Evolutionary conservation across 257 asterid genomes (phyloP).

Genomic region (Solanum tarijense): DNA sequence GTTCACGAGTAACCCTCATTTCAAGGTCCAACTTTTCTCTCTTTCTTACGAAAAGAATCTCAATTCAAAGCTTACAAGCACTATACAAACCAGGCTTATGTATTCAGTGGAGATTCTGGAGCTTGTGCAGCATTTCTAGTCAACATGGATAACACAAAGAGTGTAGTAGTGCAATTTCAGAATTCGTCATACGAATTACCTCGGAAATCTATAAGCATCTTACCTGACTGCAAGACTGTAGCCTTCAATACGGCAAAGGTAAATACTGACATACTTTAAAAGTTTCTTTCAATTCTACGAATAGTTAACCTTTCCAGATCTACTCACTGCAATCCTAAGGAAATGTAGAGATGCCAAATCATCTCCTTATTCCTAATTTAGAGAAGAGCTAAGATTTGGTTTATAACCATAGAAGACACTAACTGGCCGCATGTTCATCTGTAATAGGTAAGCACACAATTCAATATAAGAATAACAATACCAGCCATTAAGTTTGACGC

Average conservation of each 20-base stretch:
- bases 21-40: not conserved
- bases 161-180: slow-evolving; percentile 34
- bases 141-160: slow-evolving; percentile 23
- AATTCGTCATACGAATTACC: slow-evolving; percentile 41
- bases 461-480: slow-evolving; percentile 34
- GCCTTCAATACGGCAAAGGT: slow-evolving; percentile 82
- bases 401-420: not conserved
- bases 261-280: slow-evolving; percentile 5
- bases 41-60: not conserved
- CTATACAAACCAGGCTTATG: slow-evolving; percentile 39
- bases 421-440: not conserved
- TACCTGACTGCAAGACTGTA: slow-evolving; percentile 67
- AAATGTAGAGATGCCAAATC: not conserved
- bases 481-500: slow-evolving; percentile 33
- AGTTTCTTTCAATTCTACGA: not conserved
- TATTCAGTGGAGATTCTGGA: slow-evolving; percentile 31
- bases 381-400: not conserved
- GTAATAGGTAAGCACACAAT: slow-evolving; percentile 42
- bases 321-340: not conserved
- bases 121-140: slow-evolving; percentile 83
- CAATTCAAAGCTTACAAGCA: not conserved
- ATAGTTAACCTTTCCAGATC: not conserved
- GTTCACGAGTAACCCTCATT: not conserved
- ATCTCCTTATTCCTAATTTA: not conserved
- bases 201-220: slow-evolving; percentile 67